phyloP scores from a whole-genome alignment of 2,329 filamentous ascomycete genomes.

The Fusarium floridanum region DNA sequence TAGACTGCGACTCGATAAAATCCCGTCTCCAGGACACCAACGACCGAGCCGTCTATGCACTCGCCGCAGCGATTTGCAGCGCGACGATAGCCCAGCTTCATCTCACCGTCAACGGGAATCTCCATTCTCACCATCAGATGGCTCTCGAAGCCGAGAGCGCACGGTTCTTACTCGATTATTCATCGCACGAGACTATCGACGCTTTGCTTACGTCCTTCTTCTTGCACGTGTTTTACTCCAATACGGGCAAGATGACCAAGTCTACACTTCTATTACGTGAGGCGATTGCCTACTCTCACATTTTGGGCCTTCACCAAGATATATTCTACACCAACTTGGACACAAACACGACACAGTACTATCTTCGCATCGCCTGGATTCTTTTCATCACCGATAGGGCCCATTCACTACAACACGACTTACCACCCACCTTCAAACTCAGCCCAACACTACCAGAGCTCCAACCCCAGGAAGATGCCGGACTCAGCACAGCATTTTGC shows the following conservation, averaged over 20 bases:
- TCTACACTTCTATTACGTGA: constrained; percentile 23
- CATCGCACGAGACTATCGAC: constrained; percentile 7
- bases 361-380: constrained; percentile 29
- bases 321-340: constrained; percentile 13
- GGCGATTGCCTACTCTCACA: constrained; percentile 24
- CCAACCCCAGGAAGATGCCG: background rate
- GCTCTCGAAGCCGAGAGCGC: constrained; percentile 16
- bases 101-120: background rate
- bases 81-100: constrained; percentile 26
- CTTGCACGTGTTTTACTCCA: constrained; percentile 25
- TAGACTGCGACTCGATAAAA: constrained; percentile 9
- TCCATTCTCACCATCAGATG: background rate
- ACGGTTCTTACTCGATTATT: constrained; percentile 24
- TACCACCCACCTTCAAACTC: constrained; percentile 28
- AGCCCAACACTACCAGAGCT: constrained; percentile 22
- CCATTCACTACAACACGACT: constrained; percentile 24
- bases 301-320: constrained; percentile 26
- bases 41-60: constrained; percentile 17
- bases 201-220: constrained; percentile 27
- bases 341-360: background rate
- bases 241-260: constrained; percentile 17
- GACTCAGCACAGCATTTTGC: constrained; percentile 17
- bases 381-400: constrained; percentile 29
- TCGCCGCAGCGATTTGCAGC: constrained; percentile 23
- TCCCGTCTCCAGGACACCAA: background rate